Base-by-base conservation (phyloP, 1,284 basidiomycete species). In the Heterobasidion occidentale region DNA sequence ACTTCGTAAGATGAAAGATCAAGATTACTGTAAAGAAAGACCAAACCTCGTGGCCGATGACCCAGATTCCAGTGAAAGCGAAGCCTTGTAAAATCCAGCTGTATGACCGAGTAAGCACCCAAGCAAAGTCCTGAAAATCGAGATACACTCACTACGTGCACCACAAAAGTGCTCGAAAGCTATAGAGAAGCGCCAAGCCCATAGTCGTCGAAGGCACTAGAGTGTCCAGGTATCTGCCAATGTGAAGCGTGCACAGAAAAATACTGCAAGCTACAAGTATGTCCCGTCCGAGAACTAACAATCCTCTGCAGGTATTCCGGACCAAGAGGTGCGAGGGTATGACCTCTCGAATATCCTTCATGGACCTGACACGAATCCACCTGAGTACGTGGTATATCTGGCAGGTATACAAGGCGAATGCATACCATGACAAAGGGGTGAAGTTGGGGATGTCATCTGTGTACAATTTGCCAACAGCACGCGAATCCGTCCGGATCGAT, bases 41-140 rank as follows among this genome's bases (percentile, higher is more conserved):
- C 15, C 65, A 34, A 56, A 79, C 79, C 66, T 83, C 81, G 58
- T 83, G 81, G 19, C 80, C 81, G 53, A 83, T 79, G n/a, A 83
- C 80, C 80, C 81, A 84, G 46, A 83, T 72, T 1, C 80, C 80
- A 8, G 79, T 81, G 61, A 83, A 78, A 33, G 78, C 73, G 12
- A 83, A 71, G 11, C 80, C 80, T 17, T 47, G 46, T 15, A 47
- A 11, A 19, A 47, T 19, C 20, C 46, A 47, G 46, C 46, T 19
- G 2, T 47, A 19, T 19, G 12, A 17, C 9, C 11, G 17, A 17
- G 17, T 47, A 0, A 51, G 12, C 11, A 36, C 17, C 36, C 34
- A 52, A 14, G 35, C 12, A n/a, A 19, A 47, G 42, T 45, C 42
- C 12, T 17, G 46, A 47, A 14, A 17, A 17, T 17, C 3, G 12